Evolutionary conservation across 2,329 filamentous ascomycete genomes (phyloP).

Genomic region (Trichoderma atroviride): DNA sequence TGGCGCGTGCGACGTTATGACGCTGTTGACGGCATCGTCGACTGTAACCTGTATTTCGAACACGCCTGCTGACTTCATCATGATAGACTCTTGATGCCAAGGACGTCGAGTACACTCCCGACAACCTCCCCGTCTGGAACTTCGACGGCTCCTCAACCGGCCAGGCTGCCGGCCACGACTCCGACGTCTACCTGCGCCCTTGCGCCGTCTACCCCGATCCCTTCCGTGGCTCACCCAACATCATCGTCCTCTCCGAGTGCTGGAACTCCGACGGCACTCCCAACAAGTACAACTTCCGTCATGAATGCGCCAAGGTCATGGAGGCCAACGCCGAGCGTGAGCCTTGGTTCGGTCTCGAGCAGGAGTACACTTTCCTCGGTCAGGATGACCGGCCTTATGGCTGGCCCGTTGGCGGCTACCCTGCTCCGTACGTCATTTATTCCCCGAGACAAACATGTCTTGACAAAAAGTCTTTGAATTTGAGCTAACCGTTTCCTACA

Average conservation of each 20-base stretch:
- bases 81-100: conserved; percentile 50
- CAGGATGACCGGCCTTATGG: conserved; percentile 86
- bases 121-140: conserved; percentile 59
- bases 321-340: conserved; percentile 77
- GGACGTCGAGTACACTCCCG: conserved; percentile 50
- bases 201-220: conserved; percentile 88
- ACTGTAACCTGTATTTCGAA: not conserved
- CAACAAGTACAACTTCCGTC: conserved; percentile 98
- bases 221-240: conserved; percentile 86
- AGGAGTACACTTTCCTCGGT: conserved; percentile 86
- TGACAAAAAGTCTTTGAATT: not conserved
- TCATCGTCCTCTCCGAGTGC: conserved; percentile 92
- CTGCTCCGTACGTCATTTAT: conserved; percentile 59
- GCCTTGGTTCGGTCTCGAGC: conserved; percentile 98
- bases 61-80: not conserved
- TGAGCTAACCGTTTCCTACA: conserved; percentile 29
- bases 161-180: conserved; percentile 93
- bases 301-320: conserved; percentile 90
- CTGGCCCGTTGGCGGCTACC: conserved; percentile 71
- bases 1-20: conserved; percentile 5
- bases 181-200: conserved; percentile 94
- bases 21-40: not conserved
- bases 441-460: not conserved
- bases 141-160: conserved; percentile 81
- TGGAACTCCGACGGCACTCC: conserved; percentile 92